These are phyloP conservation scores for Fusarium pseudoanthophilum DNA, from an alignment of 2,329 filamentous ascomycete species.

Conservation along the genomic window DNA sequence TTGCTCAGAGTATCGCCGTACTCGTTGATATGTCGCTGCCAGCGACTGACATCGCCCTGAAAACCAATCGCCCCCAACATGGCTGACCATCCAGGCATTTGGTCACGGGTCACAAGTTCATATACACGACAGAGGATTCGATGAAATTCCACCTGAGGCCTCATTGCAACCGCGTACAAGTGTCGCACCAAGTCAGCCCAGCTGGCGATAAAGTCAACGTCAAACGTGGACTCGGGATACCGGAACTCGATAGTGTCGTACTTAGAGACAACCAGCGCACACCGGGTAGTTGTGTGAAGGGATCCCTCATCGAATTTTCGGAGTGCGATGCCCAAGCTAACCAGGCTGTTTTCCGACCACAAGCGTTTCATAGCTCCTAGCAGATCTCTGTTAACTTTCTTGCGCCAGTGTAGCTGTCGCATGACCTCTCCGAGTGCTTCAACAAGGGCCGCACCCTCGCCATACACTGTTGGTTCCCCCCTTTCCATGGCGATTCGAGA, in stretches of 20 bases:
- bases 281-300: conserved; percentile 39
- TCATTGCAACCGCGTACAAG: conserved; percentile 38
- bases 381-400: conserved; percentile 17
- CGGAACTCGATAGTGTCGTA: conserved; percentile 45
- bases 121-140: conserved; percentile 36
- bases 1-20: conserved; percentile 32
- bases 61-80: conserved; percentile 38
- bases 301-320: conserved; percentile 40
- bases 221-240: conserved; percentile 44
- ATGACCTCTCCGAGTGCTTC: conserved; percentile 1
- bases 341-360: conserved; percentile 18
- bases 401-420: conserved; percentile 3
- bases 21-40: conserved; percentile 21
- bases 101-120: conserved; percentile 37
- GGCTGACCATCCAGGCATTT: conserved; percentile 29
- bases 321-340: conserved; percentile 22
- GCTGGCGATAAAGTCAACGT: conserved; percentile 39
- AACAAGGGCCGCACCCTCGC: conserved; percentile 20
- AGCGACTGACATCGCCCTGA: conserved; percentile 11
- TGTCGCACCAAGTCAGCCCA: conserved; percentile 42
- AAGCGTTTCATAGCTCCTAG: conserved; percentile 32
- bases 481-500: conserved; percentile 31
- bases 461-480: not conserved
- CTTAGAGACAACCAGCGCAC: conserved; percentile 40
- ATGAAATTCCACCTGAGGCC: conserved; percentile 25